Evolutionary conservation across 139 green algal species (phyloP).

Genomic region (Micractinium sp.): DNA sequence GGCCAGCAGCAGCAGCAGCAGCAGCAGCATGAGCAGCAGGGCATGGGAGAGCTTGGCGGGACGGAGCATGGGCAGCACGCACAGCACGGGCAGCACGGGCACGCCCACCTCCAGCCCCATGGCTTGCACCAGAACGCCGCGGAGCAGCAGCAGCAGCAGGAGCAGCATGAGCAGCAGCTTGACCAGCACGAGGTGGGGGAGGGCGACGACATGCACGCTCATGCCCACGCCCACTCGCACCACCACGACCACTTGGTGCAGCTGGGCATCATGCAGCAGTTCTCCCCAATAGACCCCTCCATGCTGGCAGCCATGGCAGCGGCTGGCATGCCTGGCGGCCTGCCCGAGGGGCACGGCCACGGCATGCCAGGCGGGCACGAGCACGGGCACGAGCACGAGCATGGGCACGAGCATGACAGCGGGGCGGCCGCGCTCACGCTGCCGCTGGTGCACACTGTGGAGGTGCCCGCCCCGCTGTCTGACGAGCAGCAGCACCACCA

Average conservation of each 20-base stretch:
- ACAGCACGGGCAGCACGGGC: background rate
- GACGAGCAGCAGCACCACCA: background rate
- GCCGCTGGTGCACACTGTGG: conserved; percentile 10
- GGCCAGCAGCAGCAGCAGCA: background rate
- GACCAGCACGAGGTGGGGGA: background rate
- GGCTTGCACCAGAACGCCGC: background rate
- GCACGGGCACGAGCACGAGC: background rate
- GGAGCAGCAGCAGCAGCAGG: background rate
- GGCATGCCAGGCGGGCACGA: background rate
- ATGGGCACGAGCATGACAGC: background rate
- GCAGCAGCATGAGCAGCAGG: background rate
- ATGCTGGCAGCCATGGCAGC: background rate
- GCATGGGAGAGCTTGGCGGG: background rate
- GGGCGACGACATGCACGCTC: background rate
- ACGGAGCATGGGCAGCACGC: background rate
- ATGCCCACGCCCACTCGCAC: background rate
- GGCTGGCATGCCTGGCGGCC: background rate
- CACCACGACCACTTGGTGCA: background rate
- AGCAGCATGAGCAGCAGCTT: background rate
- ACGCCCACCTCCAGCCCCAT: background rate
- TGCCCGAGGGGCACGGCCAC: background rate
- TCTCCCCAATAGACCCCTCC: background rate
- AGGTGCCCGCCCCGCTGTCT: background rate
- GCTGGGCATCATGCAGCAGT: background rate
- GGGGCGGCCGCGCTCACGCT: background rate